Base-by-base conservation (phyloP, 1,139 yeast genomes). In the Kluyveromyces sp. region DNA sequence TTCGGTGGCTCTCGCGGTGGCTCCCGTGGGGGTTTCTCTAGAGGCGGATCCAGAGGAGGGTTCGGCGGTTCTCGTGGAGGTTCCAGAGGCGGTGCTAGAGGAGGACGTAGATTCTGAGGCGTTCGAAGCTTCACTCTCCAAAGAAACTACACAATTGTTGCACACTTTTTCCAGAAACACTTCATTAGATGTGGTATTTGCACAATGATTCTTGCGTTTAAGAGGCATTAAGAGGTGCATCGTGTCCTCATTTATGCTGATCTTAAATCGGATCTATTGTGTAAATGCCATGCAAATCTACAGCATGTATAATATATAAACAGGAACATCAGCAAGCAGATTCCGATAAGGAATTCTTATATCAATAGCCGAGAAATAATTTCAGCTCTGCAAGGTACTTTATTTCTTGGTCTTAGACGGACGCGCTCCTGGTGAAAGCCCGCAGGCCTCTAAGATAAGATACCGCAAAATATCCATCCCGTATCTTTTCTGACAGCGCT, bases 21-120 rank as follows among this genome's bases (percentile, higher is more conserved):
- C 34, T 46, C 46, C 33, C 50, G 57, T 42, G 56, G 56, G 28
- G 49, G 47, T 31, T 37, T 41, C 29, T 36, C 65, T 47, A 73
- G 80, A 67, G 85, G 86, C 52, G 87, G 88, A 54, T 77, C 81
- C 65, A 74, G 83, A 66, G 82, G 83, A 47, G 78, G 80, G 56
- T 69, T 78, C 56, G 79, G 81, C 45, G 80, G 80, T 43, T 58
- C 57, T 32, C 54, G 70, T 47, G 72, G 73, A 46, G 68, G 70
- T 8, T 52, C 53, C 39, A 57, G 68, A 39, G 66, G 69, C 52
- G 71, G 74, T 57, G 78, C 26, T 12, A 20, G 42, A 22, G 42
- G 42, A 26, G 42, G 43, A 33, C 36, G 41, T 28, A 43, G 48
- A 46, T 46, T 40, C 33, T 46, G 26, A 32, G 19, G 9, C 26